Conservation (phyloP, 202 grass and related monocot species). For the Setaria italica region DNA sequence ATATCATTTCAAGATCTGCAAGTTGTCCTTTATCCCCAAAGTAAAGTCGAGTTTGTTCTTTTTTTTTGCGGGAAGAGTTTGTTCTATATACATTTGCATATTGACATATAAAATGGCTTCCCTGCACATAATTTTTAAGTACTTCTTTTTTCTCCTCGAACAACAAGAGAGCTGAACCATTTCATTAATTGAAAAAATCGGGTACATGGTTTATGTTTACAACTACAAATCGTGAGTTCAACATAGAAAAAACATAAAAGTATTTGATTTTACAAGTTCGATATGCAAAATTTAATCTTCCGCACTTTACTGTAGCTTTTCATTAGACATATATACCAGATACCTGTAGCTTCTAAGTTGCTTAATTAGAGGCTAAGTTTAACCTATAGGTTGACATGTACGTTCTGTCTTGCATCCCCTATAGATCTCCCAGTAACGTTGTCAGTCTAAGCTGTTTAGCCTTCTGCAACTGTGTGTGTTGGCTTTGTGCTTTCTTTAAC, state of each 20-base stretch:
- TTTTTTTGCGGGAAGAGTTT: too few species aligned
- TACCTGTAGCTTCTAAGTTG: conserved; percentile 2
- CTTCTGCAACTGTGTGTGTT: conserved; percentile 26
- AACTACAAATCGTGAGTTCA: not conserved
- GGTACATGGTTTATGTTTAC: not conserved
- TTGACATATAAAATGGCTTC: not conserved
- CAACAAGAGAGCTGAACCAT: not conserved
- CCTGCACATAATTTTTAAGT: not conserved
- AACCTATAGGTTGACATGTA: conserved; percentile 33
- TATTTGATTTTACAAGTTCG: not conserved
- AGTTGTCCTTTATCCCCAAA: not conserved
- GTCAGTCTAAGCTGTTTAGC: not conserved
- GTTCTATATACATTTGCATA: not conserved
- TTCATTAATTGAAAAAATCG: not conserved
- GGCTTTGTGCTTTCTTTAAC: conserved; percentile 33
- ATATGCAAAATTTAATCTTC: not conserved
- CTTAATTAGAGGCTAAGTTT: conserved; percentile 43
- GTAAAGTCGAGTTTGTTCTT: not conserved
- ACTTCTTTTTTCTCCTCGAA: not conserved
- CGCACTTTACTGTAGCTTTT: not conserved
- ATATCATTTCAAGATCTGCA: not conserved
- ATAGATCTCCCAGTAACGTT: not conserved
- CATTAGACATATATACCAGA: too few species aligned
- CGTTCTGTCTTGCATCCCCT: not conserved
- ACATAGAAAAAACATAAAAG: not conserved